Base-by-base conservation (phyloP, 108 stramenopile species). In the Cyclotella cryptica region DNA sequence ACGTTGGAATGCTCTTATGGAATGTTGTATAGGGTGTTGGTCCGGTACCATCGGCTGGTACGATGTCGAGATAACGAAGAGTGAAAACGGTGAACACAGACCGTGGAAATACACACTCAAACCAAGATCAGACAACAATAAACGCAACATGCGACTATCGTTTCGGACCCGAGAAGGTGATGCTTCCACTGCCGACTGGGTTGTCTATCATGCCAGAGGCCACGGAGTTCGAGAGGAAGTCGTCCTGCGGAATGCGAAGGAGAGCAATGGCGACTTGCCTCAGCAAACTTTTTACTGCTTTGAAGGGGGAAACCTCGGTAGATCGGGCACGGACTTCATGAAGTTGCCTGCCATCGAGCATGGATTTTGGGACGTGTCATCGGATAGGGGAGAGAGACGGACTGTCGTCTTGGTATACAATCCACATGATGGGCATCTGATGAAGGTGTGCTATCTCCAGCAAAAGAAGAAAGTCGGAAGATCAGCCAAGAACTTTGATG, bases 1-100 rank as follows among this genome's bases (percentile, higher is more conserved):
- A 58, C 19, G 57, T 13, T 58, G 57, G 57, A 9, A 58, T 9
- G 57, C 22, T 21, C 57, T 58, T 3, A 58, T 58, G 57, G 24
- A 58, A 58, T 26, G 24, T 3, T 58, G 57, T 21, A 24, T 58
- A 2, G 57, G 57, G 22, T 26, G 24, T 26, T 58, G 57, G 57
- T 58, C 57, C 1, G 57, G 57, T 24, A 58, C 57, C 24, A 58
- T 58, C 24, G 57, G 57, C 57, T 58, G 57, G 57, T 58, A 58
- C 26, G 57, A 58, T 58, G 57, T 58, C 57, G 57, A 21, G 19
- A 24, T 58, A 17, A 58, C 1, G 24, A 1, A 28, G 11, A 58
- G 22, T 2, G 13, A 58, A 2, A 58, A 13, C 3, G 57, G 26
- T 21, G 22, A 58, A 24, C 19, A 58, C 3, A 4, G 22, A 3